Evolutionary conservation across 495 filamentous ascomycete species (phyloP), one percentile per base, ranked within the genome.

Genomic region (Penicillium soppii): DNA sequence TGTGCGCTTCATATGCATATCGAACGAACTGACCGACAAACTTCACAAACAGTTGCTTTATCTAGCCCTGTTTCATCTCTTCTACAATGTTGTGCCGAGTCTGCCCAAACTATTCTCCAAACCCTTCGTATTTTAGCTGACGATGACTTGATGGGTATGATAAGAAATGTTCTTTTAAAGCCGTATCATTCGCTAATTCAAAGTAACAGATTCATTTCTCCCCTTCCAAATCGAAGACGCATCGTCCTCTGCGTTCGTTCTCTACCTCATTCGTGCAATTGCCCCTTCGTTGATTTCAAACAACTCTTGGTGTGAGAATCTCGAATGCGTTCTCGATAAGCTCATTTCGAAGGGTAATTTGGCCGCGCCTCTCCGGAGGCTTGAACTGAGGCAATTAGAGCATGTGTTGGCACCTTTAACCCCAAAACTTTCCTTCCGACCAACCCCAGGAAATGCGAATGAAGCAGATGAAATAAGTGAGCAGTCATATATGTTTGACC

Each of bases 141-240:
- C 19, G 63, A 66, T 46, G 63, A 68, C 16, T 49, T 68, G 13
- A 42, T 68, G 26, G 62, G 65, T 66, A 54, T 25, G 53, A 38
- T 21, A n/a, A 17, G 40, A 1, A 15, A 16, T 4, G 7, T 8
- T 7, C 3, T 2, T 7, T 2, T 9, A 27, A 4, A 12, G 0
- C n/a, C 2, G n/a, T 10, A 1, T 3, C 5, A 41, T 8, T n/a
- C 7, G 3, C 7, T 43, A 4, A 40, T 17, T 37, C 1, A 1
- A 16, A 6, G 2, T n/a, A 29, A 20, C n/a, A 67, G 66, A 69
- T 32, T 61, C 61, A 32, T 69, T 69, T 9, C 44, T 69, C 23
- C 63, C 66, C 2, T 69, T 67, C 22, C 66, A 69, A 43, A 52
- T 69, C 13, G 66, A 69, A 51, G 63, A 65, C 6, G 63, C 63